Percentiles rank a stretch among this genome's conserved stretches.
These are phyloP conservation scores for Elsinoe ampelina DNA, from an alignment of 2,329 filamentous ascomycete species.

Conservation along the genomic window DNA sequence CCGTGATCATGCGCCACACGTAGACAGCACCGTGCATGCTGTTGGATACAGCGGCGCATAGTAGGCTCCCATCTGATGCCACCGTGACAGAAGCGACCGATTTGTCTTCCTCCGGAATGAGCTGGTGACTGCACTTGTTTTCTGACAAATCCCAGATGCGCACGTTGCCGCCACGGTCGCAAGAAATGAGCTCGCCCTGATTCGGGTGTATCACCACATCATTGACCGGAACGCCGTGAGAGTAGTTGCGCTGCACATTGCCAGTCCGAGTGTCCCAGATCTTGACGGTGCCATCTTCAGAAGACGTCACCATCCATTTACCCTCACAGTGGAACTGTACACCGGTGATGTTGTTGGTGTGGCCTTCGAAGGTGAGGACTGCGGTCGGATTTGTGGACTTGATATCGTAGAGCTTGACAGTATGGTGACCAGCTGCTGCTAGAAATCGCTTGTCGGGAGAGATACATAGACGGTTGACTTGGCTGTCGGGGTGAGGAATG, in stretches of 20 bases:
- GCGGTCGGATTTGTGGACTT: constrained; percentile 96
- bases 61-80: constrained; percentile 81
- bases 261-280: constrained; percentile 91
- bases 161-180: constrained; percentile 85
- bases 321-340: constrained; percentile 97
- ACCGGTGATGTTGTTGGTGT: constrained; percentile 91
- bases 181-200: constrained; percentile 95
- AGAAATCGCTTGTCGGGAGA: constrained; percentile 96
- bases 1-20: constrained; percentile 88
- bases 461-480: constrained; percentile 96
- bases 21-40: constrained; percentile 88
- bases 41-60: constrained; percentile 72
- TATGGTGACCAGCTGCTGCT: constrained; percentile 69
- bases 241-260: constrained; percentile 84
- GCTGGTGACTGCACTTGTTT: constrained; percentile 92
- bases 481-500: constrained; percentile 94
- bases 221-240: constrained; percentile 79
- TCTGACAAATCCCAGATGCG: constrained; percentile 94
- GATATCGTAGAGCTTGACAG: constrained; percentile 96
- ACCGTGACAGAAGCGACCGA: constrained; percentile 91
- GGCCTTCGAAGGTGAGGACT: constrained; percentile 87
- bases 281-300: constrained; percentile 92
- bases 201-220: constrained; percentile 99
- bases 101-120: constrained; percentile 93
- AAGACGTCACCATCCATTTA: constrained; percentile 99